phyloP scores from a whole-genome alignment of 305 asterid species.

The Fraxinus greggii region DNA sequence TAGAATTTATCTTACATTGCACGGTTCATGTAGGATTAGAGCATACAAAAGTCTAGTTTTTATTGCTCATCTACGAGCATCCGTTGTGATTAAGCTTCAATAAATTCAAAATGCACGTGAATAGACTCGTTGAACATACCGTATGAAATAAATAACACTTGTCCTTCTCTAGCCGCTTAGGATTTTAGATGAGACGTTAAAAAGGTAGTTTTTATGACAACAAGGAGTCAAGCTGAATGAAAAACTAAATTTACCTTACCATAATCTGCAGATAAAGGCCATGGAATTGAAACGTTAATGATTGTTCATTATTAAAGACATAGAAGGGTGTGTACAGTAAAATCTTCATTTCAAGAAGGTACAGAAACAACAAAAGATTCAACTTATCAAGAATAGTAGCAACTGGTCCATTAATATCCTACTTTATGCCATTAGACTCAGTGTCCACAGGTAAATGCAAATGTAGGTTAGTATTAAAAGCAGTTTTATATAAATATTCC shows the following conservation, averaged over 20 bases:
- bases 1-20: background rate
- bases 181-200: background rate
- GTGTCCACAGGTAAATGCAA: background rate
- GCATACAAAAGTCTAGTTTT: background rate
- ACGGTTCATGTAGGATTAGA: background rate
- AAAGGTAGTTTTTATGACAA: background rate
- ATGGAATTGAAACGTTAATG: background rate
- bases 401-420: background rate
- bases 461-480: no score
- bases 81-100: background rate
- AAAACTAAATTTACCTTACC: background rate
- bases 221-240: background rate
- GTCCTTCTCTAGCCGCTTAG: background rate
- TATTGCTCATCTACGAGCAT: background rate
- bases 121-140: background rate
- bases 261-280: background rate
- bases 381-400: background rate
- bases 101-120: background rate
- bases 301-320: background rate
- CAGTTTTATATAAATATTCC: no score
- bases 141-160: background rate
- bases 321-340: background rate
- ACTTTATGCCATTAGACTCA: background rate
- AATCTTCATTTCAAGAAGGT: background rate
- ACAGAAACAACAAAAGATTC: no score